Evolutionary conservation across 352 stramenopile genomes (phyloP), one percentile per base, ranked within the genome.

Genomic region (Globisporangium alternatum): DNA sequence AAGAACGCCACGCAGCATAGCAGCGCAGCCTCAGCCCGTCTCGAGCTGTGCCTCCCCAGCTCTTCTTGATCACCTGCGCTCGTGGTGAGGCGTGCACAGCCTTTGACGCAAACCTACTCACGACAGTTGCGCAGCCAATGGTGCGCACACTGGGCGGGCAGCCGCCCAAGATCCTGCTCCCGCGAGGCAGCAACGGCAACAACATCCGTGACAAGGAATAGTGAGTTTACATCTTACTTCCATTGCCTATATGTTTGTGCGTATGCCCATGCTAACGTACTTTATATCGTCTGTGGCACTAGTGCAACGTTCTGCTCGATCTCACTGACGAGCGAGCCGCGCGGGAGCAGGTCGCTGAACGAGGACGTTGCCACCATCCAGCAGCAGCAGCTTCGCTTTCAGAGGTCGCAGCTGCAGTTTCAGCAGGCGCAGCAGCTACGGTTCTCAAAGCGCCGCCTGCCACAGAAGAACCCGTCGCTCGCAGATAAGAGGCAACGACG

Each of bases 271-370:
- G 17, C 66, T 28, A 39, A 28, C 25, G 17, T 66, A 43, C 17
- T 55, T 39, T 1, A 5, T 31, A 10, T 52, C 39, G 21, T 41
- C 15, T 41, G 7, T 39, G 5, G 15, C 28, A 48, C 19, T 21
- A 48, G 43, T 48, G 43, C 19, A 48, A 22, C 73, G 47, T 88
- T 91, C 62, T 84, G 72, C 69, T 86, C 80, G 55, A 89, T 89
- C 47, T 87, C 76, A 10, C 57, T 88, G 21, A 77, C 75, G 15
- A 89, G 78, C 60, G 77, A 88, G 25, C 68, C 67, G 48, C 74
- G 74, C 31, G 59, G 61, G 25, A 84, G 74, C 56, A 65, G 67
- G 28, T 80, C 69, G 66, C 66, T 72, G 10, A 57, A 76, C 37
- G 80, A 86, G 13, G 73, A 80, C 43, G 49, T 75, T 13, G 53